Percentiles rank a stretch among this genome's conserved stretches.
phyloP scores from a whole-genome alignment of 495 filamentous ascomycete species.

The Parathielavia hyrcaniae region DNA sequence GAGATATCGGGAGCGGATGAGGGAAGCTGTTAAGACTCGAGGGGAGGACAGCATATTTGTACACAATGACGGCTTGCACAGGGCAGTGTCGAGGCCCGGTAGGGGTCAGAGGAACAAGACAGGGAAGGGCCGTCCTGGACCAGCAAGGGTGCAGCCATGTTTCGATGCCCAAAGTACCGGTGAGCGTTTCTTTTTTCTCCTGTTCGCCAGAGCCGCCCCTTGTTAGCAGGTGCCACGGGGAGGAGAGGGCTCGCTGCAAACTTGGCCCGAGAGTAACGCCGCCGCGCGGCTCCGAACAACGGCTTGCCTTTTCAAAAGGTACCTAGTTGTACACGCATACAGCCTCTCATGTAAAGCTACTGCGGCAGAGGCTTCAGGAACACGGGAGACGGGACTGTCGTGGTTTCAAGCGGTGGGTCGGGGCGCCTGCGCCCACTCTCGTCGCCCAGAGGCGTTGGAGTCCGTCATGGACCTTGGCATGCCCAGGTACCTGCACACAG shows the following conservation, averaged over 20 bases:
- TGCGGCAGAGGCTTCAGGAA: conserved; percentile 7
- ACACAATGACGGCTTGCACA: conserved; percentile 19
- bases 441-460: conserved; percentile 10
- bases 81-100: neutral
- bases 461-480: conserved; percentile 19
- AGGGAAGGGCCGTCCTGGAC: conserved; percentile 19
- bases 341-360: conserved; percentile 21
- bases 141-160: conserved; percentile 4
- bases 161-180: conserved; percentile 7
- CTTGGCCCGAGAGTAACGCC: conserved; percentile 3
- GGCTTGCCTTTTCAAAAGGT: conserved; percentile 1
- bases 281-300: conserved; percentile 3
- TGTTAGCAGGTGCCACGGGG: neutral
- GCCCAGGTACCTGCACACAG: conserved; percentile 29
- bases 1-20: conserved; percentile 12
- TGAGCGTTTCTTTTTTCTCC: conserved; percentile 5
- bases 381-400: conserved; percentile 3
- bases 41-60: conserved; percentile 31
- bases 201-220: neutral
- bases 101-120: conserved; percentile 20
- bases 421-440: conserved; percentile 17
- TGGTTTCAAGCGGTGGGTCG: conserved; percentile 19
- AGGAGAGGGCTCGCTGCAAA: conserved; percentile 10
- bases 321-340: neutral
- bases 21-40: neutral